Conservation (phyloP, 2,329 filamentous ascomycete species). For the Ophiocordyceps australis region DNA sequence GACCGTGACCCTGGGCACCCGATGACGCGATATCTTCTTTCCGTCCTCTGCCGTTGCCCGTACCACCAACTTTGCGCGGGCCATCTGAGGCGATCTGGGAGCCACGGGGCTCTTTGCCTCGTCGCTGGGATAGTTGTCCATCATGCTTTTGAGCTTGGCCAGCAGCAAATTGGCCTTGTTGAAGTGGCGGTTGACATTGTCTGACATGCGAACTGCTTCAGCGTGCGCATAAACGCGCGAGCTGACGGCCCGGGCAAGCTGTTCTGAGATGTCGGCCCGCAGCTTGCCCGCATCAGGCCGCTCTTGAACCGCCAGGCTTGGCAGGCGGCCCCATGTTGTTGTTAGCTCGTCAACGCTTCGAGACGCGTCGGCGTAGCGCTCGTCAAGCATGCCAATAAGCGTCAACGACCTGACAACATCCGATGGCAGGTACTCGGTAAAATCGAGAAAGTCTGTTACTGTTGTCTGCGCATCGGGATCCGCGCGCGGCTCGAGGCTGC, state of each 20-base stretch:
- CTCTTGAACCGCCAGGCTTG: conserved; percentile 24
- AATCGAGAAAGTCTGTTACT: conserved; percentile 53
- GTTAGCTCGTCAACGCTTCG: conserved; percentile 36
- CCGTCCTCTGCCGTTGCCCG: conserved; percentile 23
- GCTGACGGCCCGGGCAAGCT: conserved; percentile 32
- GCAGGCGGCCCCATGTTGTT: conserved; percentile 35
- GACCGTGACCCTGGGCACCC: conserved; percentile 41
- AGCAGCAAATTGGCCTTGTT: conserved; percentile 39
- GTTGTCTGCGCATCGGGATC: conserved; percentile 52
- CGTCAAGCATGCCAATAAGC: conserved; percentile 45
- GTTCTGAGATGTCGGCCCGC: conserved; percentile 40
- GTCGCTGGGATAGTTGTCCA: conserved; percentile 38
- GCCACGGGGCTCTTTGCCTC: conserved; percentile 31
- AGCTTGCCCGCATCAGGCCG: conserved; percentile 30
- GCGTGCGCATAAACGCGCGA: conserved; percentile 40
- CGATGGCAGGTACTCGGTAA: conserved; percentile 50
- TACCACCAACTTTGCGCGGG: conserved; percentile 27
- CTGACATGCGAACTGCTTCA: conserved; percentile 43
- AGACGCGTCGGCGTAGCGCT: conserved; percentile 37
- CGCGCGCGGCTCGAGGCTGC: conserved; percentile 29
- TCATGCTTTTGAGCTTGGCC: conserved; percentile 39
- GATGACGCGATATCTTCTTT: conserved; percentile 25
- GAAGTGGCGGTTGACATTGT: conserved; percentile 44
- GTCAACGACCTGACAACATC: conserved; percentile 49
- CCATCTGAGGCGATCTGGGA: conserved; percentile 33